phyloP scores from a whole-genome alignment of 352 stramenopile genomes.

The Pythium rishiriense region DNA sequence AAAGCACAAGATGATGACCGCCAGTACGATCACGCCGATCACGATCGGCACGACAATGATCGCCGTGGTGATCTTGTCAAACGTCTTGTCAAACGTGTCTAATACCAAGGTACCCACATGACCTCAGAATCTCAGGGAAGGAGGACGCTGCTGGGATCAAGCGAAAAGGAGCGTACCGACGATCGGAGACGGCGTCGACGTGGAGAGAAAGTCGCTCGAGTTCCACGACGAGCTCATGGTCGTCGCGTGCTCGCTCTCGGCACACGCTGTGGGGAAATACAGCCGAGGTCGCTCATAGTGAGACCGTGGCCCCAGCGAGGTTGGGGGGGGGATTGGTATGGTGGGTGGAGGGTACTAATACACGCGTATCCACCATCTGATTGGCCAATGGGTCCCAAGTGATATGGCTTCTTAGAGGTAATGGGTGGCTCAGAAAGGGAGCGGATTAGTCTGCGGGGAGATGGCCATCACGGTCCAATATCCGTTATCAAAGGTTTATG shows the following conservation, averaged over 20 bases:
- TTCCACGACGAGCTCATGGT: constrained; percentile 4
- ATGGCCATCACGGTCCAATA: background rate
- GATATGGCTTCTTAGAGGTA: too few relatives aligned
- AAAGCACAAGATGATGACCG: constrained; percentile 10
- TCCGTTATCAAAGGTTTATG: background rate
- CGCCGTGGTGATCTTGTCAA: background rate
- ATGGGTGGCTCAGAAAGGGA: background rate
- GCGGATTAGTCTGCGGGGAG: background rate
- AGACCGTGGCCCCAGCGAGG: too few relatives aligned
- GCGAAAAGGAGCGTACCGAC: background rate
- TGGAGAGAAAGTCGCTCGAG: background rate
- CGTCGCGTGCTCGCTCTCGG: background rate
- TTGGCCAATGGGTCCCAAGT: background rate
- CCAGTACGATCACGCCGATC: constrained; percentile 3
- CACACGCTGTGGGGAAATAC: too few relatives aligned
- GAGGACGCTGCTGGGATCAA: background rate
- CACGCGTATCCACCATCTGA: background rate
- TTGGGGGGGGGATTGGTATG: too few relatives aligned
- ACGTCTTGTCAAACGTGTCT: constrained; percentile 7
- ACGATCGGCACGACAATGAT: constrained; percentile 8
- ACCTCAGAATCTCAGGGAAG: background rate
- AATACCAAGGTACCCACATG: background rate
- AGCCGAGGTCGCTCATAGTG: too few relatives aligned
- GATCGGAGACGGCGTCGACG: background rate
- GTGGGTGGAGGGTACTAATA: background rate